Conservation (phyloP, 1,139 yeast genomes). For the Yamadazyma songkhlaensis region DNA sequence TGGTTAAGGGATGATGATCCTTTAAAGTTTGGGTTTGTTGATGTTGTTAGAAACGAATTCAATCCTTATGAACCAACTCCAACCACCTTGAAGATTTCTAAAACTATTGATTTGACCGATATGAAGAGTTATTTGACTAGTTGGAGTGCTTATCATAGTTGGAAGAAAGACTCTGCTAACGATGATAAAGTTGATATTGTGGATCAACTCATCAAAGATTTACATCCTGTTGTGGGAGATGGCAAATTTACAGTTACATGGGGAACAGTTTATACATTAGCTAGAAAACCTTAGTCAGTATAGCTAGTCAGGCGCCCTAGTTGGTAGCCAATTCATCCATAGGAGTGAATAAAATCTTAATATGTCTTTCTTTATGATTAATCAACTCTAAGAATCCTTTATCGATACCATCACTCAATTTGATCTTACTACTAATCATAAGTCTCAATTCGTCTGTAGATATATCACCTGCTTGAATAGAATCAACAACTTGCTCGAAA, state of each 20-base stretch:
- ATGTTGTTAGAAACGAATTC: slow-evolving; percentile 39
- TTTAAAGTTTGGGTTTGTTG: slow-evolving; percentile 36
- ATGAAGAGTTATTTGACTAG: slow-evolving; percentile 54
- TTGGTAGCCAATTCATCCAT: slow-evolving; percentile 4
- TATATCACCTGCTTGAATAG: slow-evolving; percentile 29
- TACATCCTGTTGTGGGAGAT: slow-evolving; percentile 38
- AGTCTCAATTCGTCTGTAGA: slow-evolving; percentile 20
- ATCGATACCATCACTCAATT: slow-evolving; percentile 32
- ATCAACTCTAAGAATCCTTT: slow-evolving; percentile 34
- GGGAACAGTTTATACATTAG: slow-evolving; percentile 56
- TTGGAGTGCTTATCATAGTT: slow-evolving; percentile 69
- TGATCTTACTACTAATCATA: slow-evolving; percentile 33
- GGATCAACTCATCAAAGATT: slow-evolving; percentile 41
- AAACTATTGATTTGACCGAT: slow-evolving; percentile 39
- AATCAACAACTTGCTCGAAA: slow-evolving; percentile 32
- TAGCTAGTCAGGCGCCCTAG: too few relatives aligned
- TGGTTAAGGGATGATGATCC: slow-evolving; percentile 42
- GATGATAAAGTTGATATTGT: slow-evolving; percentile 34
- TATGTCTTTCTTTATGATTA: slow-evolving; percentile 34
- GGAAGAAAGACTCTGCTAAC: slow-evolving; percentile 41
- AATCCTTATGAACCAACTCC: slow-evolving; percentile 19
- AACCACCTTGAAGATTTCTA: slow-evolving; percentile 39
- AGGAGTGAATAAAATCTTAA: slow-evolving; percentile 35
- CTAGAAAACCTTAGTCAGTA: too few relatives aligned
- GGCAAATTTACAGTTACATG: slow-evolving; percentile 49